These are phyloP conservation scores for Symbiodinium pilosum DNA, from an alignment of 73 alveolate species.

Conservation along the genomic window DNA sequence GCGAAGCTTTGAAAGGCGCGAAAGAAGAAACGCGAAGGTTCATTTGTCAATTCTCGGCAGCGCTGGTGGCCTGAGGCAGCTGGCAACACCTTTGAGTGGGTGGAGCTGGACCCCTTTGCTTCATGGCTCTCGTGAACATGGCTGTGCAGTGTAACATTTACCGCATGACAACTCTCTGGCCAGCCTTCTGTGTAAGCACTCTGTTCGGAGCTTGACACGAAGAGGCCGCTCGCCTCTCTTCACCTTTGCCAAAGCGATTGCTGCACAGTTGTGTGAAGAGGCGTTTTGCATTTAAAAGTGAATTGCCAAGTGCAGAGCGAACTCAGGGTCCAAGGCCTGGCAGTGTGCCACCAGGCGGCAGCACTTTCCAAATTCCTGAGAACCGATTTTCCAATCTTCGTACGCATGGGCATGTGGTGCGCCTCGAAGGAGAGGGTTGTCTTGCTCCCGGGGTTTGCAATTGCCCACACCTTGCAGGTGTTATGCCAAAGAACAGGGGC, in stretches of 20 bases:
- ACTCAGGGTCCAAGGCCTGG: slow-evolving; percentile 51
- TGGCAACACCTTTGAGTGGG: background rate
- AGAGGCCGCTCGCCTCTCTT: slow-evolving; percentile 63
- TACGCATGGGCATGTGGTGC: background rate
- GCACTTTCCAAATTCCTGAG: slow-evolving; percentile 28
- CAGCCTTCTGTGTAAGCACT: slow-evolving; percentile 28
- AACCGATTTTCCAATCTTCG: background rate
- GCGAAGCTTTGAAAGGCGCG: too few species aligned
- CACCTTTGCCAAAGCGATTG: too few species aligned
- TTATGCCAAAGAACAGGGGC: background rate
- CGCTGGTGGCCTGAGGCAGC: background rate
- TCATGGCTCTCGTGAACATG: background rate
- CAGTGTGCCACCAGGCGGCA: slow-evolving; percentile 69
- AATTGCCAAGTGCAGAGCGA: background rate
- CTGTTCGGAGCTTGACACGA: slow-evolving; percentile 90
- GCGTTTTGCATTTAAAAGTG: too few species aligned
- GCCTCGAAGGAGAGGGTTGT: slow-evolving; percentile 55
- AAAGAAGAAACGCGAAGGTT: background rate
- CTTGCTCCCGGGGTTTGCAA: slow-evolving; percentile 49
- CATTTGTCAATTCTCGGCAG: background rate
- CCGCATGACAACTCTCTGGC: too few species aligned
- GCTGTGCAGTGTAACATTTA: background rate
- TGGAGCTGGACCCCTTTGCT: background rate
- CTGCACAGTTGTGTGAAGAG: background rate
- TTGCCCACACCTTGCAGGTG: slow-evolving; percentile 53